Base-by-base conservation (phyloP, 2,329 filamentous ascomycete species). In the Cryphonectria radicalis region DNA sequence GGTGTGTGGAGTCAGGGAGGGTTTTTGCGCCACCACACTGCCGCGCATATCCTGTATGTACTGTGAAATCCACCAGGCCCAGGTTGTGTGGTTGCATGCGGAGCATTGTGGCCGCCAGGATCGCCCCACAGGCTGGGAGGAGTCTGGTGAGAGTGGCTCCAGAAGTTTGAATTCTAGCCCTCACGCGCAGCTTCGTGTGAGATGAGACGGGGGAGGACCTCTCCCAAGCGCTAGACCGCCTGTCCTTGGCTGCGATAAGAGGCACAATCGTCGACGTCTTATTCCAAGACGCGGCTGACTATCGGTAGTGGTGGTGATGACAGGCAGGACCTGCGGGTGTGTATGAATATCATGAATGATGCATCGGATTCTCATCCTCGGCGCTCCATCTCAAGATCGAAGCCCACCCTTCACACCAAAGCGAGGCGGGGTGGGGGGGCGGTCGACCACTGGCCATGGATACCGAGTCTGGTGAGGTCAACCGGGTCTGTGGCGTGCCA, bases 1-100 rank as follows among this genome's bases (percentile, higher is more conserved):
- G 69, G 71, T 73, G 70, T 67, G 71, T 73, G 69, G 71, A 72
- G 68, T 46, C 37, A 60, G 42, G 63, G 69, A 63, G 59, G 65
- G 42, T 32, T 40, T 57, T 60, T 63, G 60, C 66, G 64, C 64
- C 64, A 55, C 64, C 64, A 28, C 43, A 66, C 57, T 66, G 67
- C 70, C 64, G 64, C 63, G 67, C 63, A 64, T 63, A 66, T 42
- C 64, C 62, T 37, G 32, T 22, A 43, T 37, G 40, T 22, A 43
- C 4, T 55, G 35, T 28, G 17, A n/a, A 50, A n/a, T 50, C 46
- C 22, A 22, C 46, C 10, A n/a, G 46, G n/a, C 40, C 35, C 22
- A 42, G 19, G 7, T 14, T n/a, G 55, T 22, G 25, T 50, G 55
- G 66, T 62, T 50, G 66, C 57, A 68, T 64, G 66, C 71, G 71